A percentile compares a stretch with the other conserved stretches of the same genome.
Conservation (phyloP, 345 rosid genomes). For the Eucalyptus melliodora region DNA sequence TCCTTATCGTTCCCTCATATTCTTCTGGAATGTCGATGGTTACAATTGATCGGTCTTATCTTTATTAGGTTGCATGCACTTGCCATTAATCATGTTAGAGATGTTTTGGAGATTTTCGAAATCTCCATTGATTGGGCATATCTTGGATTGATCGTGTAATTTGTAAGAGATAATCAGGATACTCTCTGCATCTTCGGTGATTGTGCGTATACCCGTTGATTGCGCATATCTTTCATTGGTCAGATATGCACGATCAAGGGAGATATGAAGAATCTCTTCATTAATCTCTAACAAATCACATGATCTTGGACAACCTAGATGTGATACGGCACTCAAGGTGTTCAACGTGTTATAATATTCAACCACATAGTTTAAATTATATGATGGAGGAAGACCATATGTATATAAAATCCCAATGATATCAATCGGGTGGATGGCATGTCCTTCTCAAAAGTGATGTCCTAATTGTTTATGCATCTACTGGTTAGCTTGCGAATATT, state of each 20-base stretch:
- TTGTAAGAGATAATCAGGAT: neutral
- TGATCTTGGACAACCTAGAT: neutral
- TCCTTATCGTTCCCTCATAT: neutral
- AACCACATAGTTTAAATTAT: neutral
- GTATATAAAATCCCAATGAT: neutral
- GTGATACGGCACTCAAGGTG: neutral
- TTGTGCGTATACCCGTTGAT: neutral
- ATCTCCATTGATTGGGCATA: neutral
- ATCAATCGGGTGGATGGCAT: neutral
- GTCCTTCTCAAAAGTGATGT: neutral
- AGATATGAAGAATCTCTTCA: neutral
- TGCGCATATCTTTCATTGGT: neutral
- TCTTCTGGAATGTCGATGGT: neutral
- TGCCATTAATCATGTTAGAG: neutral
- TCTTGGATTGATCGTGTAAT: neutral
- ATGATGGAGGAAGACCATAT: neutral
- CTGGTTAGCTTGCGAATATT: neutral
- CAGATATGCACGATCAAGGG: neutral
- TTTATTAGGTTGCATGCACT: neutral
- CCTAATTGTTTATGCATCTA: neutral
- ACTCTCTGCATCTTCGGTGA: neutral
- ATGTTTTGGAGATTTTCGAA: neutral
- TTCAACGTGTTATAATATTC: neutral
- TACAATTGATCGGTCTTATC: neutral
- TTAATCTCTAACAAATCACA: neutral